Evolutionary conservation across 2,329 filamentous ascomycete genomes (phyloP), one percentile per base, ranked within the genome.

Genomic region (Aspergillus awamori): DNA sequence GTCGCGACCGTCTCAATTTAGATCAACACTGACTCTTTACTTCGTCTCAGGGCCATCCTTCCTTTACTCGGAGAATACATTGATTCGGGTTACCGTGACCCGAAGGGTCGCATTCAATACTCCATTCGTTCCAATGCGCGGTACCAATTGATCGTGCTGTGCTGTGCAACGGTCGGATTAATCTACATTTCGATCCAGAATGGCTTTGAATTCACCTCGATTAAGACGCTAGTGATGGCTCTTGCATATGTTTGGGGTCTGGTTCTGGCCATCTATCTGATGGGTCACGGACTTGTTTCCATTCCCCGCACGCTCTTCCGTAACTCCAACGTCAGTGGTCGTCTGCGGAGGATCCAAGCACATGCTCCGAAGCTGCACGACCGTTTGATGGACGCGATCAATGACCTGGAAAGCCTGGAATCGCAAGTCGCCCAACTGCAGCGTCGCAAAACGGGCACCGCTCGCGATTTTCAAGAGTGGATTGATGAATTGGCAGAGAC

Each of bases 271-370:
- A 97, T 99, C 64, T 98, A 97, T 72, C 83, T 99, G 43, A 98
- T 99, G 94, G 95, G 95, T 6, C 95, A 99, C 76, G 95, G 95
- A 7, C 83, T 99, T 26, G 95, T 99, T 33, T 90, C 93, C 1
- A 90, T 99, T 60, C 95, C 95, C 0, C 85, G 94, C 66, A 86
- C 86, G 39, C 81, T 99, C 15, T 89, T 95, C 70, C 87, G 89
- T 61, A 90, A 92, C 72, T 89, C 93, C 33, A 92, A 88, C 72
- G 86, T 93, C 49, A 90, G 88, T 66, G 87, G 86, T 53, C 85
- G 89, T 59, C 77, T 99, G 51, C 88, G 88, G 63, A 84, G 90
- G 38, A 81, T 97, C 38, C 93, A 98, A 73, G 82, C 83, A 8
- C 86, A 89, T 63, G 95, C 95, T 5, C 93, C 93, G 1, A 89